Evolutionary conservation across 2,329 filamentous ascomycete genomes (phyloP).

Genomic region (Microascus cirrosus): DNA sequence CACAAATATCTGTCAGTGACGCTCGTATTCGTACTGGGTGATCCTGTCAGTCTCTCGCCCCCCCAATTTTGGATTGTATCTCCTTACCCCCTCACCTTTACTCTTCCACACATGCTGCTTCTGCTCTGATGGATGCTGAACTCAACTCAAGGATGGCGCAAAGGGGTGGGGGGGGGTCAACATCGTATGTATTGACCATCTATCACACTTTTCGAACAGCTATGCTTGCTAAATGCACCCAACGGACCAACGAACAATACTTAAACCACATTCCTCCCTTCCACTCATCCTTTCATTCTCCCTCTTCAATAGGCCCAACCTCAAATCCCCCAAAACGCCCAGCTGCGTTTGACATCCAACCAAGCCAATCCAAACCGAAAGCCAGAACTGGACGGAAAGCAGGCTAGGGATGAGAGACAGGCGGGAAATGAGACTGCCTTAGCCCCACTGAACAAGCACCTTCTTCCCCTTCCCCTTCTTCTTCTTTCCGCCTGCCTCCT

Average conservation of each 20-base stretch:
- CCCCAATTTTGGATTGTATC: no score
- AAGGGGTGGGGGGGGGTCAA: no score
- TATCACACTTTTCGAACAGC: no score
- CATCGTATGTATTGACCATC: no score
- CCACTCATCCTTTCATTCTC: background rate
- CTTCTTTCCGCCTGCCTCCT: conserved; percentile 32
- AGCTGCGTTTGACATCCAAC: background rate
- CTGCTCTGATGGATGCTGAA: no score
- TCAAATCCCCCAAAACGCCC: no score
- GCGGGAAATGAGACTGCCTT: conserved; percentile 3
- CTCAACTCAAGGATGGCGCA: no score
- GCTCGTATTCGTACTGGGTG: no score
- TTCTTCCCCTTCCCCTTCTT: conserved; percentile 50
- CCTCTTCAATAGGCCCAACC: background rate
- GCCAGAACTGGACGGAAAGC: background rate
- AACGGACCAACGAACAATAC: background rate
- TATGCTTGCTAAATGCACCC: background rate
- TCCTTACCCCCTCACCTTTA: no score
- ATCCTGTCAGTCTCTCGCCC: no score
- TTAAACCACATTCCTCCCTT: background rate
- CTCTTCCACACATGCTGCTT: no score
- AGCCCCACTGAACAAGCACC: conserved; percentile 52
- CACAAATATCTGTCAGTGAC: no score
- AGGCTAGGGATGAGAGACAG: background rate
- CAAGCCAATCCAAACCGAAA: background rate